Base-by-base conservation (phyloP, 257 asterid genomes). In the Eustoma russellianum region DNA sequence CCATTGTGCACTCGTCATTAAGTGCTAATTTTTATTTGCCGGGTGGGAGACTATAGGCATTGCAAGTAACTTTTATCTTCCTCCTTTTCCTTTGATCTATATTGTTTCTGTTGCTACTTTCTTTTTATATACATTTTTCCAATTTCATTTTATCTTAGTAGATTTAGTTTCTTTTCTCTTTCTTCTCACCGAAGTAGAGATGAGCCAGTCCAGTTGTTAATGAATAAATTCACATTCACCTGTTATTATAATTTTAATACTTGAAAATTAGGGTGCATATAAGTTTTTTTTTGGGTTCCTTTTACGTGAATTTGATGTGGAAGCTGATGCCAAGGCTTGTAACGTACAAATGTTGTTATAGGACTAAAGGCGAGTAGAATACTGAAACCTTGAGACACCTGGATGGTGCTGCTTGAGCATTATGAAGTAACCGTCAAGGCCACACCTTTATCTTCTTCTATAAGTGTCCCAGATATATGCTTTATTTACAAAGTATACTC, bases 341-440 rank as follows among this genome's bases (percentile, higher is more conserved):
- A 12, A 33, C 28, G 16, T 10, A 53, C 46, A 34, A 17, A 45
- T 17, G n/a, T 48, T 18, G 57, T 40, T 19, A 24, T 13, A 51
- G 41, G 16, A 45, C 24, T 50, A 52, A 38, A 13, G 24, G 53
- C 35, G 14, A 24, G 40, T 44, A 28, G 45, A 38, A 52, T 40
- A 17, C 0, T 55, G 41, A 13, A 38, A 58, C 54, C 49, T 51
- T 24, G 62, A 51, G 66, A 47, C 62, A 66, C 52, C 40, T 59
- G 51, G 61, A 53, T 24, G 49, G 30, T 46, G 52, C 53, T 28
- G 11, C 24, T 33, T 49, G 41, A 51, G 57, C 46, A 34, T 59
- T 19, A 35, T 38, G 11, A 52, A 12, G 49, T 46, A 45, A 53
- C 43, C 24, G 13, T 28, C 18, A 16, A 13, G 16, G 34, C 16